Evolutionary conservation across 192 early-diverging fungal species (phyloP).

Genomic region (Lunasporangiospora selenospora): DNA sequence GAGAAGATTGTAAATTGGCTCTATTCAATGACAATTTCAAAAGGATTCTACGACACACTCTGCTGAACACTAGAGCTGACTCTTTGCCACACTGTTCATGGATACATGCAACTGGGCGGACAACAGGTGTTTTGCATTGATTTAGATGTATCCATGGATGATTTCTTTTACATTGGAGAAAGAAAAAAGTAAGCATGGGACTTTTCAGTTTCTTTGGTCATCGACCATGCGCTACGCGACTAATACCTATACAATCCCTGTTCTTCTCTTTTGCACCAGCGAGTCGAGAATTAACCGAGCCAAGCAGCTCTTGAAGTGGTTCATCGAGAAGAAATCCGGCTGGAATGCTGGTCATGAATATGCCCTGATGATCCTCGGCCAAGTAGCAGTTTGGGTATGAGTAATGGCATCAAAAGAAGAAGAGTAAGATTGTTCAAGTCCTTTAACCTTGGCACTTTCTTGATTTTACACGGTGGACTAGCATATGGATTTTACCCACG

Average conservation of each 20-base stretch:
- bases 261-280: not conserved
- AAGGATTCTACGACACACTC: not conserved
- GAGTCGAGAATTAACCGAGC: constrained; percentile 39
- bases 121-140: constrained; percentile 35
- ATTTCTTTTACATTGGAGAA: constrained; percentile 19
- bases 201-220: not conserved
- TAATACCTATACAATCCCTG: not conserved
- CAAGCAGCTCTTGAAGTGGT: constrained; percentile 41
- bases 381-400: constrained; percentile 46
- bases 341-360: constrained; percentile 40
- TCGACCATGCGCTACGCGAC: no score
- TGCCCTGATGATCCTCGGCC: constrained; percentile 44
- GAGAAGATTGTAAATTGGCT: constrained; percentile 28
- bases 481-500: constrained; percentile 48
- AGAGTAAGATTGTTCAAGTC: not conserved
- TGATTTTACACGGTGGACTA: not conserved
- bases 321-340: constrained; percentile 32
- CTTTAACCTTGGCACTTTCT: not conserved
- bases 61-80: not conserved
- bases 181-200: constrained; percentile 5
- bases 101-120: not conserved
- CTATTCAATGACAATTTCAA: not conserved
- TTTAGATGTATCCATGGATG: constrained; percentile 40
- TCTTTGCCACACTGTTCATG: not conserved
- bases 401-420: not conserved